Base-by-base conservation (phyloP, 345 rosid genomes). In the Firmiana major region DNA sequence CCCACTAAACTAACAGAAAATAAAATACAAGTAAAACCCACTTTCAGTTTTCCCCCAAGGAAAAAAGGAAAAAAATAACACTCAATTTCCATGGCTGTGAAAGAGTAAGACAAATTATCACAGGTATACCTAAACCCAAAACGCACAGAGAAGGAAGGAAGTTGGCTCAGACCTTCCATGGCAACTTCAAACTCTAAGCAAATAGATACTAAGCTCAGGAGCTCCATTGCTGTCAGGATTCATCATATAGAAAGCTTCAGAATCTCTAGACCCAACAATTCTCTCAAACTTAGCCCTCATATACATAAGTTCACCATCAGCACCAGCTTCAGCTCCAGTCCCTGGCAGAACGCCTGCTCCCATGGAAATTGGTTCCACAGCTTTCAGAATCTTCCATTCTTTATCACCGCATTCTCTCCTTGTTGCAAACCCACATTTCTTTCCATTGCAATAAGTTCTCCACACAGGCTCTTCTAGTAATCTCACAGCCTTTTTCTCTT, bases 181-280 rank as follows among this genome's bases (percentile, higher is more conserved):
- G 64, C 22, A 55, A 12, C 36, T 68, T 86, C 75, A 94, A 79
- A 89, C 85, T 91, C 99, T 92, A 79, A 97, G 97, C 72, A 97
- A 80, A 73, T 97, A 97, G 84, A 97, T 81, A 82, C 98, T 94
- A 15, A 94, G 97, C 82, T 97, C 99, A 69, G 98, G 95, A 82
- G 99, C 85, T 81, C 98, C 99, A 81, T 92, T 90, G 79, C 95
- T 89, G 63, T 97, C 99, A 64, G 99, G 99, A 86, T 97, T 97
- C 97, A 94, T 94, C 98, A 97, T 97, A 75, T 97, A 97, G 84
- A 93, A 97, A 69, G 99, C 99, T 69, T 97, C 97, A 0, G 98
- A 97, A 74, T 97, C 99, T 87, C 97, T 90, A 16, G 99, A 94
- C 28, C 99, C 99, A 21, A 97, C 93, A 72, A 97, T 89, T 66